A percentile compares a stretch with the other conserved stretches of the same genome.
phyloP scores from a whole-genome alignment of 2,329 filamentous ascomycete genomes.

The Teratosphaeria zuluensis region DNA sequence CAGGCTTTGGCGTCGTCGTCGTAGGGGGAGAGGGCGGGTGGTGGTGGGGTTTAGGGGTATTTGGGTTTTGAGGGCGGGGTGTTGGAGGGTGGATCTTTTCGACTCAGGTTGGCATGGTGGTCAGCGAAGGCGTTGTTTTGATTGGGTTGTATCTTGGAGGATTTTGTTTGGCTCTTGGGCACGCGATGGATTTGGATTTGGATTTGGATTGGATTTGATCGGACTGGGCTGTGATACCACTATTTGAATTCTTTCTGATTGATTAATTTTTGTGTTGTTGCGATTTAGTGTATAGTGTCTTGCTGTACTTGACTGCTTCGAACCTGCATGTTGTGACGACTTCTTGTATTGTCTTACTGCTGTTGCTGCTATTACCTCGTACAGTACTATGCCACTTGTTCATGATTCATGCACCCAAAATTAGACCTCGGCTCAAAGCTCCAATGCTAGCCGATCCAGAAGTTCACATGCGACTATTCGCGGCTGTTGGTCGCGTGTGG shows the following conservation, averaged over 20 bases:
- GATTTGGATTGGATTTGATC: no score
- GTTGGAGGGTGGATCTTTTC: no score
- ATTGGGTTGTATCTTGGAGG: not conserved
- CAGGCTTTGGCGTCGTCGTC: not conserved
- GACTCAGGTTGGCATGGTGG: not conserved
- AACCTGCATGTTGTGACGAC: not conserved
- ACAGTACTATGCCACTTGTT: no score
- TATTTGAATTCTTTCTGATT: not conserved
- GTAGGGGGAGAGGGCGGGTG: not conserved
- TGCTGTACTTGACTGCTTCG: not conserved
- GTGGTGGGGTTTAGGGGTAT: not conserved
- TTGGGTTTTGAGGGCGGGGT: not conserved
- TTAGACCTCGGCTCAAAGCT: not conserved
- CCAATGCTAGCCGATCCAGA: not conserved
- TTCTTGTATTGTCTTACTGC: no score
- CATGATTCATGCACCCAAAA: not conserved
- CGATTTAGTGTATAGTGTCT: not conserved
- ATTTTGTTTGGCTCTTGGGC: not conserved
- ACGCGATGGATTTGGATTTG: not conserved
- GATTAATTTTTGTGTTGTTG: not conserved
- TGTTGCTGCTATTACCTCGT: no score
- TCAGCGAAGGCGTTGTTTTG: not conserved
- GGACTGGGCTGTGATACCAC: not conserved
- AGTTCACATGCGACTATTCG: not conserved
- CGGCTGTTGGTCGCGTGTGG: no score